Evolutionary conservation across 2,329 filamentous ascomycete genomes (phyloP).

Genomic region (Xylaria sp.): DNA sequence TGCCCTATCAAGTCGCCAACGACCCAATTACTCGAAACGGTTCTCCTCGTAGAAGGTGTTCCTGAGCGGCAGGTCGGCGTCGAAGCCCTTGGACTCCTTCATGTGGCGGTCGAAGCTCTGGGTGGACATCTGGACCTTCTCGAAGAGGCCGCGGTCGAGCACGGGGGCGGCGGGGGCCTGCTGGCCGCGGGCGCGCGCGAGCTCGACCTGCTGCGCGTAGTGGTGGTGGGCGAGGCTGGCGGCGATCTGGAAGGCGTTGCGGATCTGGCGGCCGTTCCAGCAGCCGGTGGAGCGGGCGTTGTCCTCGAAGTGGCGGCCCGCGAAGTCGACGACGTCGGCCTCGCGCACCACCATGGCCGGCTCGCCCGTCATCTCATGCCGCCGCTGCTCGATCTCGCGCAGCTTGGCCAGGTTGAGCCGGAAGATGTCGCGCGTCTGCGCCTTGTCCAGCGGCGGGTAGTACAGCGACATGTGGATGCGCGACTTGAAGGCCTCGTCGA

Average conservation of each 20-base stretch:
- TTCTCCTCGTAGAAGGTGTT: constrained; percentile 36
- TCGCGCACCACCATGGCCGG: constrained; percentile 40
- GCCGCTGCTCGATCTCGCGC: constrained; percentile 41
- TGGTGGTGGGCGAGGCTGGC: constrained; percentile 43
- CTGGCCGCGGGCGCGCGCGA: constrained; percentile 38
- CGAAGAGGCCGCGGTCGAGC: constrained; percentile 42
- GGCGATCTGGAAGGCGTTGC: constrained; percentile 40
- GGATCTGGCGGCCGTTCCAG: constrained; percentile 41
- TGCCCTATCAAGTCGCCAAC: too few relatives aligned
- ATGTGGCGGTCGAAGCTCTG: constrained; percentile 47
- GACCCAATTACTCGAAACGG: constrained; percentile 27
- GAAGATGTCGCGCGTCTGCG: constrained; percentile 46
- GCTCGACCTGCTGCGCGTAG: constrained; percentile 35
- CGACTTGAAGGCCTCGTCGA: constrained; percentile 49
- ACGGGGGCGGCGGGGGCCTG: constrained; percentile 40
- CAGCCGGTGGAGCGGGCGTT: constrained; percentile 34
- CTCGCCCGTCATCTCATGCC: constrained; percentile 41
- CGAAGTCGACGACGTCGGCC: constrained; percentile 42
- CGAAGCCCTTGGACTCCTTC: constrained; percentile 43
- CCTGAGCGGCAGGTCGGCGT: constrained; percentile 39
- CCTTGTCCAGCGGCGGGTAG: constrained; percentile 42
- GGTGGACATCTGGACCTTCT: constrained; percentile 48
- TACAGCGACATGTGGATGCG: constrained; percentile 44
- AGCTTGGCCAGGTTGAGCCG: constrained; percentile 44
- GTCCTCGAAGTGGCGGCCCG: constrained; percentile 39